A percentile compares a stretch with the other conserved stretches of the same genome.
Conservation (phyloP, 2,329 filamentous ascomycete species). For the Parastagonospora avenae region DNA sequence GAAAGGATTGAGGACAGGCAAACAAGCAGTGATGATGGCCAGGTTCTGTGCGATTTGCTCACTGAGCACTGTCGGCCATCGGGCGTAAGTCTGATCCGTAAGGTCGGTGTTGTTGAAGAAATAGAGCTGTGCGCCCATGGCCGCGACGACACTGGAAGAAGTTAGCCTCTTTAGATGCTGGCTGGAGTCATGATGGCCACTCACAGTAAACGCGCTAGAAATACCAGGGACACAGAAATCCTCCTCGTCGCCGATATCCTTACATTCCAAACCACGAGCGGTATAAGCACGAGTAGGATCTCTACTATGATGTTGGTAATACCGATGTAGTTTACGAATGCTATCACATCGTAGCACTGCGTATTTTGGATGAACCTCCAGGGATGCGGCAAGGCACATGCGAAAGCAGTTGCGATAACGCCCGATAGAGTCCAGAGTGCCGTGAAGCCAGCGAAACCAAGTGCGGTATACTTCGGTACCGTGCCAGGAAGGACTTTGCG, state of each 20-base stretch:
- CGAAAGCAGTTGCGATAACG: slow-evolving; percentile 30
- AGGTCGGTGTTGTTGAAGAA: slow-evolving; percentile 24
- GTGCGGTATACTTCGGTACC: slow-evolving; percentile 18
- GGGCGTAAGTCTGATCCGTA: slow-evolving; percentile 18
- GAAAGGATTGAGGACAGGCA: slow-evolving; percentile 33
- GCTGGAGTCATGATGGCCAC: not conserved
- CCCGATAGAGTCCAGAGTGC: slow-evolving; percentile 31
- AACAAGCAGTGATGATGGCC: slow-evolving; percentile 34
- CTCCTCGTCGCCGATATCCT: slow-evolving; percentile 27
- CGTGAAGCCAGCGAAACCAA: slow-evolving; percentile 25
- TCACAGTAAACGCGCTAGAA: slow-evolving; percentile 30
- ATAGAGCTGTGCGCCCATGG: slow-evolving; percentile 24
- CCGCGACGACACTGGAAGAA: slow-evolving; percentile 28
- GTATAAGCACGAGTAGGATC: slow-evolving; percentile 30
- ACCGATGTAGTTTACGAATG: slow-evolving; percentile 36
- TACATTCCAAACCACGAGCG: slow-evolving; percentile 35
- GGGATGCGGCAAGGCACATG: slow-evolving; percentile 26
- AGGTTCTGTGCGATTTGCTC: slow-evolving; percentile 37
- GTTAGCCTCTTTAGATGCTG: not conserved
- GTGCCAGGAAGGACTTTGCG: slow-evolving; percentile 27
- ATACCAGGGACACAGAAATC: slow-evolving; percentile 28
- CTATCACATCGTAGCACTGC: slow-evolving; percentile 25
- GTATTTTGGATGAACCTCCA: slow-evolving; percentile 20
- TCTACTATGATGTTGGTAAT: slow-evolving; percentile 35
- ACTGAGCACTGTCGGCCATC: slow-evolving; percentile 28